Percentiles rank a stretch among this genome's conserved stretches.
These are phyloP conservation scores for Gonium pectorale DNA, from an alignment of 139 green algal genomes.

Conservation along the genomic window DNA sequence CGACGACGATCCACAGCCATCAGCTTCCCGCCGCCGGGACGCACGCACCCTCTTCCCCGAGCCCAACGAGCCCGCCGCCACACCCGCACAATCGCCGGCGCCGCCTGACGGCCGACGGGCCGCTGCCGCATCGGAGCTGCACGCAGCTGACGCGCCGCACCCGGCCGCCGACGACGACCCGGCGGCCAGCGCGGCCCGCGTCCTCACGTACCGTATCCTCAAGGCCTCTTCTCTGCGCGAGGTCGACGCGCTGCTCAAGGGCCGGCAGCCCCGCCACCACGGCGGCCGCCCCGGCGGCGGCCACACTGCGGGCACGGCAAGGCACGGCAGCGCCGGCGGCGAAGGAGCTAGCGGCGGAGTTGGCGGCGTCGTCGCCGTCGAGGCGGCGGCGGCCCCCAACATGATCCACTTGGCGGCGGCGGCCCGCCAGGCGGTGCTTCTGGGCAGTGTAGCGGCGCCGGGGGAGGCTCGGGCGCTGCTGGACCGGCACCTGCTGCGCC, in stretches of 20 bases:
- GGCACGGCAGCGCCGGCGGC: not conserved
- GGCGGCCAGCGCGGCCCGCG: not conserved
- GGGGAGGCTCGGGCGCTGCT: not conserved
- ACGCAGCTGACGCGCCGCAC: no score
- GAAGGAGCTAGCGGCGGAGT: not conserved
- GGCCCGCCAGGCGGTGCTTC: constrained; percentile 29
- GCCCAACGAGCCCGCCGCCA: no score
- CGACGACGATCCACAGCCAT: no score
- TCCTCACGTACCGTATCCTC: constrained; percentile 13
- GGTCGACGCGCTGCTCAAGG: not conserved
- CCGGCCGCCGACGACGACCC: no score
- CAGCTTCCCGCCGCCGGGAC: no score
- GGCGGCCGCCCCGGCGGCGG: not conserved
- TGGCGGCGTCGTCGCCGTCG: not conserved
- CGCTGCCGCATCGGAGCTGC: not conserved
- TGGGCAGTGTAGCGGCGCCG: not conserved
- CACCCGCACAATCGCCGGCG: no score
- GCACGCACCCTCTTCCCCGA: no score
- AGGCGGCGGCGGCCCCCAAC: not conserved
- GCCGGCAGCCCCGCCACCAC: not conserved
- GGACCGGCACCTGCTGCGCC: not conserved
- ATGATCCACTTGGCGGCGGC: constrained; percentile 33
- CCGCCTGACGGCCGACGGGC: no score
- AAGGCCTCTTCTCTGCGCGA: constrained; percentile 6
- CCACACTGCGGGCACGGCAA: not conserved